A percentile compares a stretch with the other conserved stretches of the same genome.
phyloP scores from a whole-genome alignment of 2,329 filamentous ascomycete species.

The Talaromyces sp. region DNA sequence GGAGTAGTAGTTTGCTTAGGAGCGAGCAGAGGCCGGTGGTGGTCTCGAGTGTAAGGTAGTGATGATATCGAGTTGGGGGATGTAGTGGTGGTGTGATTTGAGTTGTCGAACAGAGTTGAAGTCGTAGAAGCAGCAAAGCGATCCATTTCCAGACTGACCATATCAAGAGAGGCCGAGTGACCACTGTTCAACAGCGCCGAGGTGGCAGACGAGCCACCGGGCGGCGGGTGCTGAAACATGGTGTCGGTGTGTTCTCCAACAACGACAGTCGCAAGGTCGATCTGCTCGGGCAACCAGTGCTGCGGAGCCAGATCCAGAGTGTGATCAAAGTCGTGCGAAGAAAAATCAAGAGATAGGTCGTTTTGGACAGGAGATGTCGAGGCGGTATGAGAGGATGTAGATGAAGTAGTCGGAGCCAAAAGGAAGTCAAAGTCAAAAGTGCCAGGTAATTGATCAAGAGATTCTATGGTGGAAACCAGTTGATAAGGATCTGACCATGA shows the following conservation, averaged over 20 bases:
- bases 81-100: not conserved
- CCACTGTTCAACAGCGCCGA: not conserved
- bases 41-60: slow-evolving; percentile 1
- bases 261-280: not conserved
- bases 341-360: slow-evolving; percentile 6
- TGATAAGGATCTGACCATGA: slow-evolving; percentile 8
- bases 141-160: slow-evolving; percentile 6
- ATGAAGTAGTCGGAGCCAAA: not conserved
- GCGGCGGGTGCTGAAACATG: not conserved
- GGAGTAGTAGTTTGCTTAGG: slow-evolving; percentile 7
- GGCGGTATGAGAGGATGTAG: not conserved
- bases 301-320: not conserved
- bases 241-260: not conserved
- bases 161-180: not conserved
- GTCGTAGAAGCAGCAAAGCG: slow-evolving; percentile 5
- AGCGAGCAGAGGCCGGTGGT: slow-evolving; percentile 8
- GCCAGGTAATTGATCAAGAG: slow-evolving; percentile 9
- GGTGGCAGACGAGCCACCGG: not conserved
- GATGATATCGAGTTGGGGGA: slow-evolving; percentile 5
- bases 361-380: not conserved
- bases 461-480: slow-evolving; percentile 4
- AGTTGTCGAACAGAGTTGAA: not conserved
- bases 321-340: not conserved
- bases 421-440: slow-evolving; percentile 8
- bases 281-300: not conserved